These are phyloP conservation scores for Nyctanthes arbortristis DNA, from an alignment of 257 asterid species.

Conservation along the genomic window DNA sequence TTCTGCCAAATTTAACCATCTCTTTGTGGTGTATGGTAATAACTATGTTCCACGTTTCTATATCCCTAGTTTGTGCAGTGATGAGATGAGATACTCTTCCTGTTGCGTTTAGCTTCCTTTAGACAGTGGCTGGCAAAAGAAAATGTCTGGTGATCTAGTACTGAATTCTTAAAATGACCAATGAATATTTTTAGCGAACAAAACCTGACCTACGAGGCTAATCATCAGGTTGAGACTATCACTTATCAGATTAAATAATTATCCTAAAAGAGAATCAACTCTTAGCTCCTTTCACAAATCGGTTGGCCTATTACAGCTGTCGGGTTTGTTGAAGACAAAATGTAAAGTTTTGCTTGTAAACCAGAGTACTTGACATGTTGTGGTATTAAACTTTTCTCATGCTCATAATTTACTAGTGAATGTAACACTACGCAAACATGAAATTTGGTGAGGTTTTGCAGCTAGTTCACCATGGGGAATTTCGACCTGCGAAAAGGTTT, in stretches of 20 bases:
- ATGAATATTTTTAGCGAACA: not conserved
- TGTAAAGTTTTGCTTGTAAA: not conserved
- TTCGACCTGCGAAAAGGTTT: not conserved
- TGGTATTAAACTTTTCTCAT: not conserved
- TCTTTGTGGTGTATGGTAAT: not conserved
- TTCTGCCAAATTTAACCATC: slow-evolving; percentile 12
- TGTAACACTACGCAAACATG: not conserved
- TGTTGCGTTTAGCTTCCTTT: not conserved
- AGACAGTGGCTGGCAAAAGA: not conserved
- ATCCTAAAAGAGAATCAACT: not conserved
- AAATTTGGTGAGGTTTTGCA: not conserved
- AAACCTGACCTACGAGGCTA: not conserved
- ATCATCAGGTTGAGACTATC: not conserved
- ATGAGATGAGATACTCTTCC: not conserved
- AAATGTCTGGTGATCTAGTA: not conserved
- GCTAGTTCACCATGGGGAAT: not conserved
- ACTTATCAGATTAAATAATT: not conserved
- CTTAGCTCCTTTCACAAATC: not conserved
- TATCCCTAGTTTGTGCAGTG: not conserved
- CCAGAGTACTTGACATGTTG: not conserved
- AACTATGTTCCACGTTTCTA: not conserved
- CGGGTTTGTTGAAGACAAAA: not conserved
- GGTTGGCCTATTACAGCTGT: not conserved
- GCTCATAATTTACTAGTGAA: not conserved
- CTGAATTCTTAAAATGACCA: not conserved